These are phyloP conservation scores for Globomyces pollinis-pini DNA, from an alignment of 192 early-diverging fungal genomes.

Conservation along the genomic window DNA sequence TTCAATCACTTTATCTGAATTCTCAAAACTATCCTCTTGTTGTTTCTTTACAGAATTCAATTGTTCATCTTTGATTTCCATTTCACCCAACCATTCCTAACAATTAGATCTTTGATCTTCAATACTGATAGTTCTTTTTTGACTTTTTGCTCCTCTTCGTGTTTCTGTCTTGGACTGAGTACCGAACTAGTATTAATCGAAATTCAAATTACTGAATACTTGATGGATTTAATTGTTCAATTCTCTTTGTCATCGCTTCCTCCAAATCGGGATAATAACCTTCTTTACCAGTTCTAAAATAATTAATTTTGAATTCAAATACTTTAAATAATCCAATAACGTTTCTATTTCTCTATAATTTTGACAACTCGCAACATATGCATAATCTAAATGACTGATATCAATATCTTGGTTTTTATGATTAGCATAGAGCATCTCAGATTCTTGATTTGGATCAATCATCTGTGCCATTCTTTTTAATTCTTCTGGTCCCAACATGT, in stretches of 20 bases:
- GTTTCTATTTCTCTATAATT: not conserved
- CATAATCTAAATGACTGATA: constrained; percentile 8
- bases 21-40: not conserved
- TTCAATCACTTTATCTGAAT: not conserved
- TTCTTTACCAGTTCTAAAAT: constrained; percentile 20
- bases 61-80: constrained; percentile 10
- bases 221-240: constrained; percentile 11
- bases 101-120: not conserved
- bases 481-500: constrained; percentile 8
- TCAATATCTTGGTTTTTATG: constrained; percentile 1
- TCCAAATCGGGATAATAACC: constrained; percentile 30
- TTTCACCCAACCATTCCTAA: constrained; percentile 3
- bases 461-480: not conserved
- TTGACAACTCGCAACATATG: not conserved
- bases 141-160: not conserved
- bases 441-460: constrained; percentile 1
- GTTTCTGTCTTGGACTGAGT: too few species aligned
- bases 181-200: too few species aligned
- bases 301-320: not conserved
- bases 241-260: constrained; percentile 12
- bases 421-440: not conserved
- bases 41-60: not conserved
- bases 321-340: constrained; percentile 1
- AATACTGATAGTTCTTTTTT: not conserved
- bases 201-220: not conserved